Conservation (phyloP, 73 alveolate species). For the Tetrahymena thermophila region DNA sequence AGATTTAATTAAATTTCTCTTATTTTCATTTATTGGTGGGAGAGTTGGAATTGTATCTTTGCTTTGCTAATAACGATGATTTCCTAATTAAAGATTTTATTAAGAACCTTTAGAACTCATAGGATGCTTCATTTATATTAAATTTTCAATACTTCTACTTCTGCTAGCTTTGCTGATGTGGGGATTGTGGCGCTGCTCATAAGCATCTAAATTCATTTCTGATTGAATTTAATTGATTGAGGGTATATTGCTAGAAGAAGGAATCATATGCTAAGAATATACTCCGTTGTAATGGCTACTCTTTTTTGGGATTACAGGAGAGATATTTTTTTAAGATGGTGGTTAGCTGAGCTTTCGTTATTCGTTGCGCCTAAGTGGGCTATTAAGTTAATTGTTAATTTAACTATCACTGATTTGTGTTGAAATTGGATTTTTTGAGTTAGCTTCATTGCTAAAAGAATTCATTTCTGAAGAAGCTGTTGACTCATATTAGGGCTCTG, state of each 20-base stretch:
- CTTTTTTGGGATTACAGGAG: not conserved
- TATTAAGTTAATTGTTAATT: not conserved
- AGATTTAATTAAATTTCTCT: not conserved
- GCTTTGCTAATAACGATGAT: not conserved
- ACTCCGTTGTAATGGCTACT: not conserved
- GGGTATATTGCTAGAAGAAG: not conserved
- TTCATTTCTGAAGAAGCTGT: not conserved
- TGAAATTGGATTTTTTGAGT: not conserved
- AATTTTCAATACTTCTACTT: not conserved
- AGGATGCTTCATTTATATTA: not conserved
- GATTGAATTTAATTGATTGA: not conserved
- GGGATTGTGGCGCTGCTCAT: not conserved
- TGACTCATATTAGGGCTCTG: not conserved
- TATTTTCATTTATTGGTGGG: not conserved
- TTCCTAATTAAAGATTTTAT: not conserved
- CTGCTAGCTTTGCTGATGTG: not conserved
- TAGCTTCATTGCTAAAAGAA: not conserved
- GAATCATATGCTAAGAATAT: not conserved
- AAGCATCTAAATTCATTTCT: not conserved
- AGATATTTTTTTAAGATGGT: not conserved
- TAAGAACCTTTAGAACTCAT: not conserved
- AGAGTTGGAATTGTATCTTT: not conserved
- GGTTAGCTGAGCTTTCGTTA: not conserved
- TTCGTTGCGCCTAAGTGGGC: not conserved
- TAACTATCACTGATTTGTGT: not conserved